phyloP scores from a whole-genome alignment of 1,284 basidiomycete genomes.

The Ustilago esculenta region DNA sequence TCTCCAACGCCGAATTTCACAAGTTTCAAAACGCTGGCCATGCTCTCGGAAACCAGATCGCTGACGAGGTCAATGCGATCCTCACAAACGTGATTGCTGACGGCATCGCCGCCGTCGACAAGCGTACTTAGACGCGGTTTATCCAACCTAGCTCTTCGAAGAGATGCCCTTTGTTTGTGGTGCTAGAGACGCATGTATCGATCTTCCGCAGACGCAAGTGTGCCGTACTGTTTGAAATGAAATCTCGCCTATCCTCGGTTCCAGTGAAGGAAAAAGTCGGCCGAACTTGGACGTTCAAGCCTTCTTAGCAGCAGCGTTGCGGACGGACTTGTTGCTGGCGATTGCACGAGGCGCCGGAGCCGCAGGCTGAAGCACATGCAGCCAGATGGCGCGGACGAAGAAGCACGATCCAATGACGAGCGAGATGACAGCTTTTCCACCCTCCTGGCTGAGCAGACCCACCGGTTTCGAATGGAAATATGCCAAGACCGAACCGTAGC shows the following conservation, averaged over 20 bases:
- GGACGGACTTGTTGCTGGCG: constrained; percentile 19
- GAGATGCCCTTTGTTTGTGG: no score
- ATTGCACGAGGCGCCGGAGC: constrained; percentile 9
- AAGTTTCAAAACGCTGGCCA: constrained; percentile 77
- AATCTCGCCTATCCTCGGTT: no score
- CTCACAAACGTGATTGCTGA: constrained; percentile 29
- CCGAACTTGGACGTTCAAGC: not conserved
- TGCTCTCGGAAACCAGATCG: constrained; percentile 73
- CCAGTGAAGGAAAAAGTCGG: no score
- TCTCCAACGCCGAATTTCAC: constrained; percentile 77
- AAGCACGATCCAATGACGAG: constrained; percentile 54
- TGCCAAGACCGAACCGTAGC: constrained; percentile 17
- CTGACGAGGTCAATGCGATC: constrained; percentile 43
- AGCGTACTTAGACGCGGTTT: not conserved
- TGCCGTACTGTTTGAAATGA: no score
- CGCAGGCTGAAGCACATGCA: constrained; percentile 36
- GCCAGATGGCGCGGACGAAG: constrained; percentile 35
- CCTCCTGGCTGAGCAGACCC: constrained; percentile 30
- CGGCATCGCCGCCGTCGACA: constrained; percentile 10
- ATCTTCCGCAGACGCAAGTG: no score
- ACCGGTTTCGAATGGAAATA: constrained; percentile 6
- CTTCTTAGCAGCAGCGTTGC: constrained; percentile 18
- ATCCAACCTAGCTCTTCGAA: no score
- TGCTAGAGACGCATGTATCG: no score
- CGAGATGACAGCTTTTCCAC: constrained; percentile 46